phyloP scores from a whole-genome alignment of 306 rosid species.

The Fragaria nilgerrensis region DNA sequence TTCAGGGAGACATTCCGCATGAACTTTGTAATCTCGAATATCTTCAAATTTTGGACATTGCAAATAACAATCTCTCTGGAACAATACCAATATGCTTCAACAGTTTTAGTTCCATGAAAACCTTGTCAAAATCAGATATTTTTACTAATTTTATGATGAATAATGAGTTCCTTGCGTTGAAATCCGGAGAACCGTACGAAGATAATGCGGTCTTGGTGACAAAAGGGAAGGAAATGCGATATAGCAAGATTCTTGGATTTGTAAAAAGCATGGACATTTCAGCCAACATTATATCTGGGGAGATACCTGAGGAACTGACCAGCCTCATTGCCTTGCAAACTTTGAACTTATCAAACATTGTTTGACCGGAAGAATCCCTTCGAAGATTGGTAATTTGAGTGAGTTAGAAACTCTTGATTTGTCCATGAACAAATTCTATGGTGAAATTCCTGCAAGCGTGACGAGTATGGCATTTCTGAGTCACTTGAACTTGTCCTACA shows the following conservation, averaged over 20 bases:
- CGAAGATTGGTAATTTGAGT: background rate
- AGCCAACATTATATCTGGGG: background rate
- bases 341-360: slow-evolving; percentile 5
- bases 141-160: no score
- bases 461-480: background rate
- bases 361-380: slow-evolving; percentile 7
- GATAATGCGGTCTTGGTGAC: background rate
- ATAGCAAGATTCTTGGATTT: background rate
- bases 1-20: background rate
- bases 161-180: no score
- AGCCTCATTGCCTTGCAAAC: slow-evolving; percentile 1
- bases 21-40: background rate
- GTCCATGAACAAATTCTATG: slow-evolving; percentile 1
- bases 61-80: slow-evolving; percentile 16
- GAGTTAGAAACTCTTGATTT: slow-evolving; percentile 5
- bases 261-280: slow-evolving; percentile 14
- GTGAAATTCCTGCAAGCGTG: slow-evolving; percentile 13
- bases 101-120: background rate
- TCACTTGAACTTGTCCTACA: slow-evolving; percentile 11
- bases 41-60: slow-evolving; percentile 27
- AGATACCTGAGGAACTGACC: slow-evolving; percentile 14
- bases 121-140: background rate
- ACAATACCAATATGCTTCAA: slow-evolving; percentile 36
- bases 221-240: background rate
- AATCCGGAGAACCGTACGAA: background rate